These are phyloP conservation scores for Eimeria zaria DNA, from an alignment of 169 alveolate species.

Conservation along the genomic window DNA sequence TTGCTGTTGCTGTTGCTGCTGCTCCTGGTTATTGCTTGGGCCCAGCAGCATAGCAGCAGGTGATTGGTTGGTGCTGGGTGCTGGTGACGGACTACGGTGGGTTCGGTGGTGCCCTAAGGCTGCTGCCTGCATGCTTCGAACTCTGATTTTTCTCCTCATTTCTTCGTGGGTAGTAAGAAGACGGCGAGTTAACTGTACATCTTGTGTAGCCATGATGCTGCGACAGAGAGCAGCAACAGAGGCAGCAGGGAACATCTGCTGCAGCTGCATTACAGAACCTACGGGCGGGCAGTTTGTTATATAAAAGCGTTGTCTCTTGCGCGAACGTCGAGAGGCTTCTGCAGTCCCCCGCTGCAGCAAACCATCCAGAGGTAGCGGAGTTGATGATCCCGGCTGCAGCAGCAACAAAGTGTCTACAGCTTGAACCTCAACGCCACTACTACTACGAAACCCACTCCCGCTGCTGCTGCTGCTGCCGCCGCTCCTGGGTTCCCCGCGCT, in stretches of 20 bases:
- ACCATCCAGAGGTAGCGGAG: constrained; percentile 78
- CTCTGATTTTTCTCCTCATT: constrained; percentile 30
- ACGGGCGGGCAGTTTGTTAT: constrained; percentile 77
- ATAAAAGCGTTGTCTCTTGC: constrained; percentile 75
- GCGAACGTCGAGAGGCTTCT: constrained; percentile 81
- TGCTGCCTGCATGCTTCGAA: not conserved
- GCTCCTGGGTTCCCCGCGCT: not conserved
- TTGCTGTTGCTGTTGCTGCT: too few relatives aligned
- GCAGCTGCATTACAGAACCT: constrained; percentile 48
- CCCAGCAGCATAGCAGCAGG: not conserved
- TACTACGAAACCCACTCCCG: not conserved
- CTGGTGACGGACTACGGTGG: not conserved
- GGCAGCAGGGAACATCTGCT: constrained; percentile 64
- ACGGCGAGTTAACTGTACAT: constrained; percentile 26
- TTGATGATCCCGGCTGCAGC: constrained; percentile 44
- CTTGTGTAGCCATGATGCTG: constrained; percentile 63
- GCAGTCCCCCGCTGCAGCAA: constrained; percentile 80
- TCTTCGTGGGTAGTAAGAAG: constrained; percentile 37
- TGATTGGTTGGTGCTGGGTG: not conserved
- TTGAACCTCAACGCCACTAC: constrained; percentile 4
- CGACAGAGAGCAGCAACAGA: constrained; percentile 58
- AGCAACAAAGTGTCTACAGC: constrained; percentile 62
- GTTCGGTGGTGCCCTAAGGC: not conserved
- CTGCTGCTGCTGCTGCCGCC: constrained; percentile 30
- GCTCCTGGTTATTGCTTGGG: not conserved